Conservation (phyloP, 192 early-diverging fungal species). For the Backusella liffmaniae region DNA sequence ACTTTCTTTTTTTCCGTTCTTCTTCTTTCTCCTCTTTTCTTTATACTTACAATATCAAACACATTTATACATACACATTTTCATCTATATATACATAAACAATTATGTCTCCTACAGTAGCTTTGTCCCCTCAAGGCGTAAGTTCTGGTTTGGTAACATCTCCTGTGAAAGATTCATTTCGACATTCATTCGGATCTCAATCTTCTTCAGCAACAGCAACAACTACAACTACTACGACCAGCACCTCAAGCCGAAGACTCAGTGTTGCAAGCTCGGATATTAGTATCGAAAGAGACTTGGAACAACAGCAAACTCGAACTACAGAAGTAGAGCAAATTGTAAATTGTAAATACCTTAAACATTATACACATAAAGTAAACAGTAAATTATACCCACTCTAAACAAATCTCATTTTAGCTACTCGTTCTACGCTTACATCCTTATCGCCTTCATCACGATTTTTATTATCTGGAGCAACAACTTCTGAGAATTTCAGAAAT, state of each 20-base stretch:
- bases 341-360: conserved; percentile 1
- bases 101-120: background rate
- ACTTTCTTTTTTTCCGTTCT: background rate
- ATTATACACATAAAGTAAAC: background rate
- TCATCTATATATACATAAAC: background rate
- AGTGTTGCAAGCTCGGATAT: conserved; percentile 1
- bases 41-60: background rate
- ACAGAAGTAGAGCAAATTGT: background rate
- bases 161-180: background rate
- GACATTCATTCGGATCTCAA: conserved; percentile 9
- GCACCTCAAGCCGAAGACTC: background rate
- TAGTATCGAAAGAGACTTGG: background rate
- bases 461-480: conserved; percentile 18
- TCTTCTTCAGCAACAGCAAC: background rate
- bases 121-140: background rate
- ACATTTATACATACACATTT: background rate
- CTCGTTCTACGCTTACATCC: conserved; percentile 9
- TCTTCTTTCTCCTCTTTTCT: background rate
- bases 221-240: background rate
- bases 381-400: background rate
- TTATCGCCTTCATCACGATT: conserved; percentile 16
- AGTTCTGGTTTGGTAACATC: background rate
- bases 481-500: conserved; percentile 7
- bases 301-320: background rate
- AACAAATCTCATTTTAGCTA: conserved; percentile 2